A percentile compares a stretch with the other conserved stretches of the same genome.
Evolutionary conservation across 2,329 filamentous ascomycete species (phyloP).

Genomic region (Sporothrix brasiliensis): DNA sequence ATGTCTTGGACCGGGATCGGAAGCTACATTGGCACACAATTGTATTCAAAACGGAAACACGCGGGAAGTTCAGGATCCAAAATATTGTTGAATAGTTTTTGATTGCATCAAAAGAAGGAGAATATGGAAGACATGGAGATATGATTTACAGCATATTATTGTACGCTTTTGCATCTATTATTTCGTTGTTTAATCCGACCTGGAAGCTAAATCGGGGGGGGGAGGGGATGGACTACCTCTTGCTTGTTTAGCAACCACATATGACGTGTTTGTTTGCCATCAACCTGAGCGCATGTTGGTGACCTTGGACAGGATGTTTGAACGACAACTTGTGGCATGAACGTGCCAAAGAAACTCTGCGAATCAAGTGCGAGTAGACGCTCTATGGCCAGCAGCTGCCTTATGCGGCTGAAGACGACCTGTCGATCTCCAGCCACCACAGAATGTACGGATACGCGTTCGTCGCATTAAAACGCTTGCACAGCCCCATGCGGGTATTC

Average conservation of each 20-base stretch:
- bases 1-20: not conserved
- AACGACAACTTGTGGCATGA: constrained; percentile 22
- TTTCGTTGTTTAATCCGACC: not conserved
- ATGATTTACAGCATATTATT: not conserved
- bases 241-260: not conserved
- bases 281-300: not conserved
- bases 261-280: not conserved
- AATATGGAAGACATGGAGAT: constrained; percentile 8
- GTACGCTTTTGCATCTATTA: not conserved
- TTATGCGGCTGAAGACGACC: constrained; percentile 21
- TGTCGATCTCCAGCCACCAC: not conserved
- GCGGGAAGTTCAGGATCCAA: not conserved
- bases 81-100: constrained; percentile 13
- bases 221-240: too few relatives aligned
- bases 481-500: not conserved
- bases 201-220: not conserved
- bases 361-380: not conserved
- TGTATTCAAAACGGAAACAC: not conserved
- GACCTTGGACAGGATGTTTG: constrained; percentile 12
- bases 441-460: not conserved
- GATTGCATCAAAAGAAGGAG: constrained; percentile 24
- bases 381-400: not conserved
- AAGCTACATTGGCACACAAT: not conserved
- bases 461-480: not conserved
- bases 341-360: not conserved